phyloP scores from a whole-genome alignment of 306 rosid genomes.

The Calophaca sinica region DNA sequence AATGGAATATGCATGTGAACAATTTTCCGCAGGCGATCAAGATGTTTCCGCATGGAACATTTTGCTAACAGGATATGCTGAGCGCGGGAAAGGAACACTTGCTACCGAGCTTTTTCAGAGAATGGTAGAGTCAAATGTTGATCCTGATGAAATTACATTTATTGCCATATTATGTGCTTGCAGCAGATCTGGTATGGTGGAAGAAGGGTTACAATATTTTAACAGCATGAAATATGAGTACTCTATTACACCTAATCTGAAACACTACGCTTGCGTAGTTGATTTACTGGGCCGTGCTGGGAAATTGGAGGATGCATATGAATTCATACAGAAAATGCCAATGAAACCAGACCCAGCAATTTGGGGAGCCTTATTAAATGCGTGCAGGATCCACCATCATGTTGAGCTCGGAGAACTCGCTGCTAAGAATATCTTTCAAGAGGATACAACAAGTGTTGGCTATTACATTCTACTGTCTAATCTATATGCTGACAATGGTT shows the following conservation, averaged over 20 bases:
- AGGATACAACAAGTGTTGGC: slow-evolving; percentile 65
- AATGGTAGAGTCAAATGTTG: slow-evolving; percentile 66
- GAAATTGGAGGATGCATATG: slow-evolving; percentile 67
- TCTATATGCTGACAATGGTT: slow-evolving; percentile 68
- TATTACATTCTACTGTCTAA: slow-evolving; percentile 82
- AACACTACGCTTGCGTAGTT: slow-evolving; percentile 84
- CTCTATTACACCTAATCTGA: slow-evolving; percentile 70
- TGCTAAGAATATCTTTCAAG: slow-evolving; percentile 65
- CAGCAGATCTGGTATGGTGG: slow-evolving; percentile 84
- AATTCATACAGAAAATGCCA: slow-evolving; percentile 76
- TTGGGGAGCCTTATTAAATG: slow-evolving; percentile 94
- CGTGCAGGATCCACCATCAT: slow-evolving; percentile 73
- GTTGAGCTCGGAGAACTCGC: slow-evolving; percentile 90
- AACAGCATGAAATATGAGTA: slow-evolving; percentile 60
- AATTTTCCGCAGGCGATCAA: slow-evolving; percentile 64
- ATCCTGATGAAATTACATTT: slow-evolving; percentile 79
- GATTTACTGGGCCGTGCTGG: slow-evolving; percentile 90
- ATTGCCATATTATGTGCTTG: slow-evolving; percentile 77
- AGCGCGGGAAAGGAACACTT: slow-evolving; percentile 65
- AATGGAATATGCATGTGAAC: slow-evolving; percentile 73
- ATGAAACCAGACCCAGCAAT: slow-evolving; percentile 79
- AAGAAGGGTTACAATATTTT: slow-evolving; percentile 80
- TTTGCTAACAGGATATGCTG: slow-evolving; percentile 81
- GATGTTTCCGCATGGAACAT: slow-evolving; percentile 86
- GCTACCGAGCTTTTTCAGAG: slow-evolving; percentile 64